Evolutionary conservation across 1,284 basidiomycete genomes (phyloP), one percentile per base, ranked within the genome.

Genomic region (Leccinum insolens): DNA sequence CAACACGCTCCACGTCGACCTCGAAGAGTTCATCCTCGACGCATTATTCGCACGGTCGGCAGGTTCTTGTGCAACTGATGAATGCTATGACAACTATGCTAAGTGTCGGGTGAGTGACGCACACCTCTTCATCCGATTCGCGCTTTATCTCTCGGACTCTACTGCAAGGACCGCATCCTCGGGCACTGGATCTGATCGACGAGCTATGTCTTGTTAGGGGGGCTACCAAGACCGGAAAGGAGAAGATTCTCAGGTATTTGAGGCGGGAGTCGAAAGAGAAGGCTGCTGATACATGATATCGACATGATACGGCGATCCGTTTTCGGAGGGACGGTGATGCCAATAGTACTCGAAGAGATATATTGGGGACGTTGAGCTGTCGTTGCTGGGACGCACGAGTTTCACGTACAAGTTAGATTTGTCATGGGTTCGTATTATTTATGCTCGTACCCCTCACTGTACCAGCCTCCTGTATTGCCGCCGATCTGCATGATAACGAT

Each of bases 171-270:
- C 31, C 31, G 31, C 31, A 34, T 34, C 31, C 31, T 34, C 31
- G 31, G 31, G 31, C 31, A 31, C 39, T 31, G 14, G 46, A 37
- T 34, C 17, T 62, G 39, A 64, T 78, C 2, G 74, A 75, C 46
- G 76, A 77, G 14, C 49, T 75, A 2, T 77, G 74, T 65, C 72
- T 75, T 5, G 69, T 75, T 44, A 75, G 74, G 37, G 76, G 61
- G 17, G 62, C 69, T 34, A 72, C 68, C 14, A 77, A 72, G 61
- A 71, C 69, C 39, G 69, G 69, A 15, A 69, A 57, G 58, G 59
- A 22, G 8, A 68, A 58, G 52, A 5, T 77, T 22, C 60, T 75
- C 28, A 65, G 52, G 28, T 58, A 76, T 34, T 74, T 76, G 34
- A 39, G 62, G 44, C 76, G 73, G 11, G 69, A 25, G 59, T 1